These are phyloP conservation scores for Plasmodium knowlesi DNA, from an alignment of 169 alveolate species.

Conservation along the genomic window DNA sequence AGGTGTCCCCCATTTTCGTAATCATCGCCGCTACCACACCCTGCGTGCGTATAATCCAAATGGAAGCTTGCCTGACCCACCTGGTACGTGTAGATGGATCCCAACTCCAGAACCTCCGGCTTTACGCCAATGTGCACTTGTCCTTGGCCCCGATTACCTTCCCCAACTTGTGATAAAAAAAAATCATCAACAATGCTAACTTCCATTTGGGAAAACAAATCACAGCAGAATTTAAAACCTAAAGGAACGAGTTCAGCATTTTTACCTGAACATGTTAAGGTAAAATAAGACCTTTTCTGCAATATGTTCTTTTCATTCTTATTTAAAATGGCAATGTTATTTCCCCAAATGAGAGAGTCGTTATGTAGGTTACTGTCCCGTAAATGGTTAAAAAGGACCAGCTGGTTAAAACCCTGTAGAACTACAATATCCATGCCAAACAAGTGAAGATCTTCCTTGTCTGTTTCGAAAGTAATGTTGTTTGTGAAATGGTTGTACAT, in stretches of 20 bases:
- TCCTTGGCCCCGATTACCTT: not conserved
- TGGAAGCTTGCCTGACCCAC: constrained; percentile 24
- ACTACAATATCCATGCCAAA: constrained; percentile 20
- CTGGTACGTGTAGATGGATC: constrained; percentile 12
- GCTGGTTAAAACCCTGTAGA: constrained; percentile 4
- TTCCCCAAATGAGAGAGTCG: constrained; percentile 24
- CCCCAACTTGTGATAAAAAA: constrained; percentile 4
- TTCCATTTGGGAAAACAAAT: constrained; percentile 2
- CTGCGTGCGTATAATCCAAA: not conserved
- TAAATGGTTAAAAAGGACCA: constrained; percentile 1
- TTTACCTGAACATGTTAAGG: not conserved
- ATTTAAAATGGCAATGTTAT: constrained; percentile 12
- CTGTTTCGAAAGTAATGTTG: constrained; percentile 21
- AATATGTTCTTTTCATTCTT: constrained; percentile 5
- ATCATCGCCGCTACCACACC: not conserved
- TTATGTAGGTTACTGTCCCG: not conserved
- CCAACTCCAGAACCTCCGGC: constrained; percentile 9
- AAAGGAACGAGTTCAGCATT: not conserved
- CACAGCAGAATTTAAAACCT: constrained; percentile 17
- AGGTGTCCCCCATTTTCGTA: not conserved
- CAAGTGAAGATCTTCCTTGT: constrained; percentile 22
- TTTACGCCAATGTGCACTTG: not conserved
- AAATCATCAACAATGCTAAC: constrained; percentile 16
- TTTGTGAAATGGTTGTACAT: constrained; percentile 13
- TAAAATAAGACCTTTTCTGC: constrained; percentile 15